Evolutionary conservation across 2,329 filamentous ascomycete species (phyloP), one percentile per base, ranked within the genome.

Genomic region (Rutstroemia sp.): DNA sequence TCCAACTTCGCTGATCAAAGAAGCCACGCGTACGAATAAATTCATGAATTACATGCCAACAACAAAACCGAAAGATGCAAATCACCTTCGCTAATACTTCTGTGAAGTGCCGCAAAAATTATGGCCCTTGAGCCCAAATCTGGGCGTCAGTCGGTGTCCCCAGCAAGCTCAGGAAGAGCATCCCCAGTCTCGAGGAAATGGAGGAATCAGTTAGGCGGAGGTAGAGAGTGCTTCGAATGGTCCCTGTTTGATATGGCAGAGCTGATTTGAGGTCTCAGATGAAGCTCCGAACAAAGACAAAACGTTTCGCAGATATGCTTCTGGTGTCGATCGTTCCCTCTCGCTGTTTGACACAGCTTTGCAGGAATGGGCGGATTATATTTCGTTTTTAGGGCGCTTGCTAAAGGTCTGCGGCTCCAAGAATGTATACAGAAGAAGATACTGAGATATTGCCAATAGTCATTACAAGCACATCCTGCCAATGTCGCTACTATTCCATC

Each of bases 311-410:
- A 88, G 92, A 71, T 99, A 97, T 82, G 90, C 91, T 46, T 83
- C 86, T 49, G 88, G 84, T 57, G 86, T 99, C 63, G 92, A 97
- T 68, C 84, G 91, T 71, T 88, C 91, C 37, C 79, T 99, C 60
- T 82, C 88, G 47, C 79, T 96, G 37, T 99, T 96, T 75, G 94
- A 99, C 70, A 92, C 89, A 16, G 85, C 90, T 30, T 78, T 96
- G 64, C 91, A 97, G 73, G 94, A 99, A 83, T 99, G 94, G 94
- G 94, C 95, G 49, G 94, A 99, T 74, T 99, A 99, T 70, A 99
- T 99, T 67, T 96, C 92, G 17, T 99, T 97, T 70, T 76, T 99
- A 56, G 95, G 89, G 69, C 84, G 90, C 60, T 78, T 99, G 49
- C 78, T 96, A 60, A 97, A 96, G 83, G 89, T 92, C 70, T 64